Evolutionary conservation across 805 yeast species (phyloP).

Genomic region (Candida arabinofermentans): DNA sequence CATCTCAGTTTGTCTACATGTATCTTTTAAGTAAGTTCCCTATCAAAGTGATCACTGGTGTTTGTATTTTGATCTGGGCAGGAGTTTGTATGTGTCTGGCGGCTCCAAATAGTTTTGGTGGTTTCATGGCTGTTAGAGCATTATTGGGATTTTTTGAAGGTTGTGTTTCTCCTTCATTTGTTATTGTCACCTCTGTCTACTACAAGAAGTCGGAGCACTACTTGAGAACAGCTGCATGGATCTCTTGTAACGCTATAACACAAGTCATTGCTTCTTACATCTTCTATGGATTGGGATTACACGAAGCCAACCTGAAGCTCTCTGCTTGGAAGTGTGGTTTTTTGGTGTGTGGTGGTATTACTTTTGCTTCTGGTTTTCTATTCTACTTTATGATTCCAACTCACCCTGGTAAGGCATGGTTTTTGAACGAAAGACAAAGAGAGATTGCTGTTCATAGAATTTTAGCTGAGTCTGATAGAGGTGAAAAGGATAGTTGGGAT

Average conservation of each 20-base stretch:
- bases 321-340: slow-evolving; percentile 58
- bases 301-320: slow-evolving; percentile 32
- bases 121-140: slow-evolving; percentile 43
- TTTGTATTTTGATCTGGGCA: slow-evolving; percentile 60
- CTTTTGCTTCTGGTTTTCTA: slow-evolving; percentile 31
- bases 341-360: slow-evolving; percentile 53
- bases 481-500: slow-evolving; percentile 51
- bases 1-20: slow-evolving; percentile 51
- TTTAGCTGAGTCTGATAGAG: slow-evolving; percentile 21
- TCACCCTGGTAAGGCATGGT: slow-evolving; percentile 42
- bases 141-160: slow-evolving; percentile 50
- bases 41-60: slow-evolving; percentile 45
- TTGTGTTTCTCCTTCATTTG: slow-evolving; percentile 53
- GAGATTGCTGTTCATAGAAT: slow-evolving; percentile 49
- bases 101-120: slow-evolving; percentile 36
- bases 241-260: slow-evolving; percentile 41
- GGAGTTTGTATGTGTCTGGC: slow-evolving; percentile 48
- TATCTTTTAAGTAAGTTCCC: slow-evolving; percentile 51
- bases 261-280: slow-evolving; percentile 45
- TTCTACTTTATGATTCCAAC: slow-evolving; percentile 32
- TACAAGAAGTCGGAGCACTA: slow-evolving; percentile 46
- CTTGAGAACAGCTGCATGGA: slow-evolving; percentile 32
- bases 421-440: slow-evolving; percentile 38
- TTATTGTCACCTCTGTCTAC: slow-evolving; percentile 53
- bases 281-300: slow-evolving; percentile 47